Conservation (phyloP, 2,329 filamentous ascomycete species). For the Dothistroma pini region DNA sequence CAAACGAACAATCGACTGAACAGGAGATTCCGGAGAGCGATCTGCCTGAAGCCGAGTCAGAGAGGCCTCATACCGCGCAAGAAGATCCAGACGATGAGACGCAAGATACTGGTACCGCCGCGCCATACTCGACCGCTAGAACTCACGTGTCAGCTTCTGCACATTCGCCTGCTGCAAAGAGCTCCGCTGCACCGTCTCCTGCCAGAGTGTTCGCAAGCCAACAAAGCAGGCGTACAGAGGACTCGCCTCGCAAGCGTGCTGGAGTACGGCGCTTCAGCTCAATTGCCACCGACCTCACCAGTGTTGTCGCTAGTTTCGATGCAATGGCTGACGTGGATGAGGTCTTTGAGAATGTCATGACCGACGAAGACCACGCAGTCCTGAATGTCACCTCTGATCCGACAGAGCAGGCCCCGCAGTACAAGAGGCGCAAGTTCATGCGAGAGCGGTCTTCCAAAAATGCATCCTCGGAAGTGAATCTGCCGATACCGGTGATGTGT, state of each 20-base stretch:
- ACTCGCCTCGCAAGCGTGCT: constrained; percentile 34
- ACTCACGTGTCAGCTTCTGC: constrained; percentile 36
- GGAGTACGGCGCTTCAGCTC: constrained; percentile 32
- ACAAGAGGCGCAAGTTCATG: constrained; percentile 23
- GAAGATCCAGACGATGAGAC: constrained; percentile 10
- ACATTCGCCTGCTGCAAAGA: constrained; percentile 23
- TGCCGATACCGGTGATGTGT: not conserved
- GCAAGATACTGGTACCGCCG: constrained; percentile 18
- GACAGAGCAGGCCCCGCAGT: constrained; percentile 8
- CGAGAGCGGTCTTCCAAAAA: not conserved
- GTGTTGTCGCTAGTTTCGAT: constrained; percentile 15
- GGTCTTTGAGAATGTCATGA: constrained; percentile 34
- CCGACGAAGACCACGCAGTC: constrained; percentile 37
- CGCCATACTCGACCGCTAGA: constrained; percentile 36
- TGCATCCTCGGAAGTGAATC: not conserved
- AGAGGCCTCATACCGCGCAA: not conserved
- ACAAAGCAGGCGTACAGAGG: constrained; percentile 25
- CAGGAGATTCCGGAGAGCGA: constrained; percentile 34
- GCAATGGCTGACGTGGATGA: constrained; percentile 33
- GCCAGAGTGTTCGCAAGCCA: constrained; percentile 24
- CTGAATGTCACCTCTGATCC: constrained; percentile 27
- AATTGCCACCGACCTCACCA: constrained; percentile 28
- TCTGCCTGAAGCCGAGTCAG: constrained; percentile 9
- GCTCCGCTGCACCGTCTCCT: constrained; percentile 17
- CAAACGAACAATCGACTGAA: not conserved